phyloP scores from a whole-genome alignment of 768 basidiomycete species.

The Serendipita sp. region DNA sequence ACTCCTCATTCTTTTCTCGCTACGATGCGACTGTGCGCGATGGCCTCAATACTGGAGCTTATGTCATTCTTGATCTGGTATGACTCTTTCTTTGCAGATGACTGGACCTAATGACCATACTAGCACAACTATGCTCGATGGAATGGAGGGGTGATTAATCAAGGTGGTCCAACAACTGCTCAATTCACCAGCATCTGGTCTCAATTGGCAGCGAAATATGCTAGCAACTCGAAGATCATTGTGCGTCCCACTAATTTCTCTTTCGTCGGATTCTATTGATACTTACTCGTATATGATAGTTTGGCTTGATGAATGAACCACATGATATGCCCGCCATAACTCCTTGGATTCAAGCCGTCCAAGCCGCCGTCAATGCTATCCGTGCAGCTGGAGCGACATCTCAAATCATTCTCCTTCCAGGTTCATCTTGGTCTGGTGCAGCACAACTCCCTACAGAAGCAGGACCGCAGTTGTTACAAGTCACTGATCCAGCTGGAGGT shows the following conservation, averaged over 20 bases:
- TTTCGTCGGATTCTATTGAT: too few relatives aligned
- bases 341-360: constrained; percentile 15
- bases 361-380: constrained; percentile 27
- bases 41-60: constrained; percentile 26
- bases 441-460: constrained; percentile 24
- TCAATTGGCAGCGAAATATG: constrained; percentile 25
- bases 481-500: constrained; percentile 26
- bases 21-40: constrained; percentile 36
- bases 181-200: constrained; percentile 27
- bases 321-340: constrained; percentile 24
- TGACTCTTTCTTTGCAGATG: constrained; percentile 8
- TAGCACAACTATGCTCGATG: constrained; percentile 45
- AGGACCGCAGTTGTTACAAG: constrained; percentile 23
- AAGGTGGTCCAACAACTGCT: constrained; percentile 27
- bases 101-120: neutral
- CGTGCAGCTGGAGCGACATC: constrained; percentile 25
- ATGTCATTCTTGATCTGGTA: constrained; percentile 36
- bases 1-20: constrained; percentile 25
- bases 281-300: constrained; percentile 5
- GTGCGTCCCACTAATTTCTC: constrained; percentile 13
- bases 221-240: constrained; percentile 21
- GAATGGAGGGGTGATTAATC: constrained; percentile 27
- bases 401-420: constrained; percentile 29
- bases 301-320: constrained; percentile 32
- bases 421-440: constrained; percentile 25